These are phyloP conservation scores for Isatis tinctoria DNA, from an alignment of 345 rosid genomes.

Conservation along the genomic window DNA sequence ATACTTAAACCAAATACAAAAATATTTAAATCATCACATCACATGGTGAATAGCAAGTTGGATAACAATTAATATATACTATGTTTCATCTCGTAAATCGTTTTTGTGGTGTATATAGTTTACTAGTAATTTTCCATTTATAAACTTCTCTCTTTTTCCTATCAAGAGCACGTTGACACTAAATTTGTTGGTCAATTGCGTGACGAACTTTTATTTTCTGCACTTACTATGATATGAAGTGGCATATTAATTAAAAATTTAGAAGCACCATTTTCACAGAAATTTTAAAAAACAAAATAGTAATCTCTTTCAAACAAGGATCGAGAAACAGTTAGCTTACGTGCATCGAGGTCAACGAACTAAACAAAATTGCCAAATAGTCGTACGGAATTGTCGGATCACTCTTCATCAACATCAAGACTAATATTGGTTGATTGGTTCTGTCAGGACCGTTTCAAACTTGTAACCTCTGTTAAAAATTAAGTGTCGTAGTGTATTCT, in stretches of 20 bases:
- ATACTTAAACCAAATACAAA: background rate
- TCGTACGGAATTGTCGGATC: background rate
- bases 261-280: background rate
- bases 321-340: background rate
- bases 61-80: no score
- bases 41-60: background rate
- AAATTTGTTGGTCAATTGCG: background rate
- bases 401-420: no score
- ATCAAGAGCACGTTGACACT: background rate
- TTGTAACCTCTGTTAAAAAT: no score
- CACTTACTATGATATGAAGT: background rate
- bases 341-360: background rate
- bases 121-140: no score
- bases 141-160: background rate
- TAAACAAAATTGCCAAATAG: background rate
- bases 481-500: no score
- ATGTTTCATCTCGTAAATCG: no score
- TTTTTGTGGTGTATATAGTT: background rate
- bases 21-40: background rate
- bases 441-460: no score
- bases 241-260: no score
- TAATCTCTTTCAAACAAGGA: background rate
- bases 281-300: background rate
- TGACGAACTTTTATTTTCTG: background rate
- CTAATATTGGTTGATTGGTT: no score